These are phyloP conservation scores for Aspergillus pseudotamarii DNA, from an alignment of 2,329 filamentous ascomycete species.

Conservation along the genomic window DNA sequence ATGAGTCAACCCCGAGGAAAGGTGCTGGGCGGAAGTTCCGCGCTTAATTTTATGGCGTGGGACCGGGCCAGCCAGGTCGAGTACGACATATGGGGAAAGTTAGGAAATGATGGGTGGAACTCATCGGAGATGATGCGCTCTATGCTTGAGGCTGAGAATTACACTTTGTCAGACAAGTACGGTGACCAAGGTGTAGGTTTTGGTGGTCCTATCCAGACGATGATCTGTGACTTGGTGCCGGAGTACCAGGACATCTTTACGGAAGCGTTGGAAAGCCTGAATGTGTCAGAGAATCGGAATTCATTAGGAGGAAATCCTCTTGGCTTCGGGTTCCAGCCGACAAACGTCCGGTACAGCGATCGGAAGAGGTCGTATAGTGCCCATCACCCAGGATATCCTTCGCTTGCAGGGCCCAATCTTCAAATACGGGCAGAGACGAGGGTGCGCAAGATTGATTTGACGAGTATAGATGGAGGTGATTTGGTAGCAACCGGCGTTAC, in stretches of 20 bases:
- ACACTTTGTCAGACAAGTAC: background rate
- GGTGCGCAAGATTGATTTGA: background rate
- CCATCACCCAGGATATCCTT: background rate
- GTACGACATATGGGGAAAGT: conserved; percentile 6
- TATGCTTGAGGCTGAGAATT: background rate
- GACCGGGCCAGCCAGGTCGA: conserved; percentile 1
- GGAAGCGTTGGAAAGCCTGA: background rate
- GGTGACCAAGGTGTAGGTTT: background rate
- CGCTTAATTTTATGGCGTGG: conserved; percentile 11
- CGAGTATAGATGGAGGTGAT: conserved; percentile 5
- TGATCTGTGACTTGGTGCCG: background rate
- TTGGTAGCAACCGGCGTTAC: conserved; percentile 1
- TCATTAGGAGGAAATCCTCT: background rate
- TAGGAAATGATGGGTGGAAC: conserved; percentile 10
- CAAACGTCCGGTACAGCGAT: background rate
- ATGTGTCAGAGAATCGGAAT: background rate
- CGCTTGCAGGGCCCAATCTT: background rate
- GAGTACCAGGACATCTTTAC: background rate
- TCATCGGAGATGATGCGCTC: background rate
- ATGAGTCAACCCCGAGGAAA: conserved; percentile 8
- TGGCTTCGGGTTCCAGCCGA: background rate
- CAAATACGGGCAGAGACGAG: background rate
- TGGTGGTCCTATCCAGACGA: background rate
- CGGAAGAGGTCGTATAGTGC: background rate
- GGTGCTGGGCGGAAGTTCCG: conserved; percentile 10